Evolutionary conservation across 768 basidiomycete genomes (phyloP), one percentile per base, ranked within the genome.

Genomic region (Coprinellus micaceus): DNA sequence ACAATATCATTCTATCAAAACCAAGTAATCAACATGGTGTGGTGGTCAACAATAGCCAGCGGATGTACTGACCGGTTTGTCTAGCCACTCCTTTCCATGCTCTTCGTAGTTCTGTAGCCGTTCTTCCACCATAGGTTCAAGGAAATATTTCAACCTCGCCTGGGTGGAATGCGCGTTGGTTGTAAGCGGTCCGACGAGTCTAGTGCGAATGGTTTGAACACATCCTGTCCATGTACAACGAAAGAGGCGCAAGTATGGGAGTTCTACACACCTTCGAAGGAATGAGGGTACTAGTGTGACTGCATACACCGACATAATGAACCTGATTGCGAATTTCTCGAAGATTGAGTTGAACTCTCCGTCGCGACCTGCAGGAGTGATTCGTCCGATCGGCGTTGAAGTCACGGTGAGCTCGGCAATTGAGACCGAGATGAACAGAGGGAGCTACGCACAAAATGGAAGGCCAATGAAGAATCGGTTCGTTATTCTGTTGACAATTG

Each of bases 281-380:
- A 70, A 65, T 0, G 55, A 28, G 0, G 78, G 78, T 22, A 75
- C 67, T 0, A 64, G 17, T 2, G 53, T 57, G n/a, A 74, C 55
- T 1, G 69, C 37, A 2, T 21, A n/a, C 0, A 54, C 61, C 7
- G 54, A 66, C 19, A 50, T 58, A 10, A 61, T 21, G n/a, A 75
- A 56, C 22, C 70, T 63, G 1, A 65, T 2, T 1, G 76, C 61
- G 52, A 66, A 73, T 1, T 65, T 53, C 15, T 73, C 65, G 17
- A 64, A 67, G 15, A 75, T 57, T 5, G 62, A 53, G 2, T 68
- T 57, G 63, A 75, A 80, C 2, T 70, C 74, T 5, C 64, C 59
- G 48, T 79, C 54, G 10, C 75, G 72, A 55, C 79, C 79, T 80
- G 21, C 21, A n/a, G n/a, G n/a, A n/a, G n/a, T n/a, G n/a, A n/a